Evolutionary conservation across 2,329 filamentous ascomycete species (phyloP).

Genomic region (Calonectria pteridis): DNA sequence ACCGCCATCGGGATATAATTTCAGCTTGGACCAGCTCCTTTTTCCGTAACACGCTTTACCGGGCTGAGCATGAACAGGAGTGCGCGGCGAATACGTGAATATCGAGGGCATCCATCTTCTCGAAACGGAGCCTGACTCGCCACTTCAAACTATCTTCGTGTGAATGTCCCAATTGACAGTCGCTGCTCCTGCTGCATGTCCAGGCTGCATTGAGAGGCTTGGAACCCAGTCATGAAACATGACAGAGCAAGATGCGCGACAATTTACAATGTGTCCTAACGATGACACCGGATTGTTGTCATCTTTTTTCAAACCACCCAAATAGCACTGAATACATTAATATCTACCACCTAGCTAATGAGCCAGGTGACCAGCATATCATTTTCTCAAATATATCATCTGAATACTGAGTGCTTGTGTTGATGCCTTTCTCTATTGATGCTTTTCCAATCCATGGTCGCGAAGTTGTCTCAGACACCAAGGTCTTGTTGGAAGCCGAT

Average conservation of each 20-base stretch:
- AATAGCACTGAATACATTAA: not conserved
- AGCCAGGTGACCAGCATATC: not conserved
- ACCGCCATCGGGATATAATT: constrained; percentile 3
- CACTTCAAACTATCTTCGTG: not conserved
- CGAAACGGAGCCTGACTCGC: not conserved
- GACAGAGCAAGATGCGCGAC: not conserved
- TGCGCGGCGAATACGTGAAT: not conserved
- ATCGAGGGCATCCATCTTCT: not conserved
- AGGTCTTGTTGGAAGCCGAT: too few relatives aligned
- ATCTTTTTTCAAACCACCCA: not conserved
- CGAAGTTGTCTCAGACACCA: too few relatives aligned
- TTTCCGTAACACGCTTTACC: not conserved
- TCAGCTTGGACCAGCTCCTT: constrained; percentile 8
- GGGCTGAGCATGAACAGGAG: not conserved
- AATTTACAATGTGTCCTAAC: not conserved
- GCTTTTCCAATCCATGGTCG: too few relatives aligned
- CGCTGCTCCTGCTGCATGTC: not conserved
- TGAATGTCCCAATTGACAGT: not conserved
- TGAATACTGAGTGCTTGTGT: not conserved
- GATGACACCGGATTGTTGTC: not conserved
- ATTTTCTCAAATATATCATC: not conserved
- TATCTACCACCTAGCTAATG: not conserved
- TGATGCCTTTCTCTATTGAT: too few relatives aligned
- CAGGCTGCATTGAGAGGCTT: not conserved
- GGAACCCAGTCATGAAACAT: not conserved